phyloP scores from a whole-genome alignment of 306 rosid species.

The Castanopsis chinensis region DNA sequence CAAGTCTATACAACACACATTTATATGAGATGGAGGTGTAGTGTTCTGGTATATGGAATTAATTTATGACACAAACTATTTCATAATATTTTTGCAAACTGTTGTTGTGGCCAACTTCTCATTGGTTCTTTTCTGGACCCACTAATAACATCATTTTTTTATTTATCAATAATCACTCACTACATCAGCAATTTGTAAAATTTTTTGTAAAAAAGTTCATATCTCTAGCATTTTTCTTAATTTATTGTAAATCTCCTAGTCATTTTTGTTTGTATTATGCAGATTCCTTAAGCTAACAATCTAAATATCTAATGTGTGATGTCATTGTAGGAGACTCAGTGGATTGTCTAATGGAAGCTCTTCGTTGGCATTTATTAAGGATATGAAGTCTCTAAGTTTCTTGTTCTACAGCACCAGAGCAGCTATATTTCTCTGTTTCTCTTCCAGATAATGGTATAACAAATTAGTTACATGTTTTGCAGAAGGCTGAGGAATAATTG shows the following conservation, averaged over 20 bases:
- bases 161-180: no score
- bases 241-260: background rate
- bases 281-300: constrained; percentile 24
- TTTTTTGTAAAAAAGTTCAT: no score
- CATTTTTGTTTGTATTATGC: background rate
- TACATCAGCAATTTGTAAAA: no score
- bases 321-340: constrained; percentile 51
- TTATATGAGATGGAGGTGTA: no score
- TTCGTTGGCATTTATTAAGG: constrained; percentile 45
- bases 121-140: no score
- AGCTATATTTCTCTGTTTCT: background rate
- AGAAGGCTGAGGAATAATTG: constrained; percentile 74
- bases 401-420: constrained; percentile 45
- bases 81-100: no score
- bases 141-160: no score
- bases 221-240: no score
- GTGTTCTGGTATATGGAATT: no score
- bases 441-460: constrained; percentile 14
- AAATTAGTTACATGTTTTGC: constrained; percentile 29
- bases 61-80: no score
- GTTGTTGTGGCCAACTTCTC: no score
- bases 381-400: constrained; percentile 24
- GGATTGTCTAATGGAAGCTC: constrained; percentile 68
- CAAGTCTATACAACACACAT: no score
- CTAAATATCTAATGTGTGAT: constrained; percentile 4